These are phyloP conservation scores for Inga leiocalycina DNA, from an alignment of 306 rosid species.

Conservation along the genomic window DNA sequence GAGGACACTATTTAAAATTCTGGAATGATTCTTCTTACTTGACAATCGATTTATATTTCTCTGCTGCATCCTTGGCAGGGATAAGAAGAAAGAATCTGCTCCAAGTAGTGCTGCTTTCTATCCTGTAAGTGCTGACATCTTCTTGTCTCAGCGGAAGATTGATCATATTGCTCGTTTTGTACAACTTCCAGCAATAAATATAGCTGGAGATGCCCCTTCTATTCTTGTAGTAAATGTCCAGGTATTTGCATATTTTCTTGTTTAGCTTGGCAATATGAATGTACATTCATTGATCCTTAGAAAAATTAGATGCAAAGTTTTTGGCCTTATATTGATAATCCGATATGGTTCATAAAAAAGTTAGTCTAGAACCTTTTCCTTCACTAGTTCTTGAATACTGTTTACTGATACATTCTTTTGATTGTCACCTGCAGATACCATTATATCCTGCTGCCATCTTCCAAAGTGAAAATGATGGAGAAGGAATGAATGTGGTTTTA, in stretches of 20 bases:
- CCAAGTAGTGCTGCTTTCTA: conserved; percentile 72
- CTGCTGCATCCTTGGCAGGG: conserved; percentile 61
- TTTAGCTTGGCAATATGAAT: conserved; percentile 14
- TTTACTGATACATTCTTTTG: conserved; percentile 20
- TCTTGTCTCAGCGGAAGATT: conserved; percentile 73
- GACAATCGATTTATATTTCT: neutral
- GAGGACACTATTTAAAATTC: neutral
- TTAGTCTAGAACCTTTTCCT: neutral
- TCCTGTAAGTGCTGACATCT: conserved; percentile 86
- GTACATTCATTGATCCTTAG: conserved; percentile 20
- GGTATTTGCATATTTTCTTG: conserved; percentile 45
- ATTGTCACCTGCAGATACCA: conserved; percentile 73
- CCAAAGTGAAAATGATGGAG: conserved; percentile 93
- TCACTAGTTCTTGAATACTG: neutral
- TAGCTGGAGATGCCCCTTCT: conserved; percentile 74
- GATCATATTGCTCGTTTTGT: conserved; percentile 94
- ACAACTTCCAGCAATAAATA: conserved; percentile 73
- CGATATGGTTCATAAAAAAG: conserved; percentile 1
- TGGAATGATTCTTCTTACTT: conserved; percentile 7
- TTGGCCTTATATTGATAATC: neutral
- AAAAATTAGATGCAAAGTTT: conserved; percentile 5
- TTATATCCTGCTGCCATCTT: conserved; percentile 78
- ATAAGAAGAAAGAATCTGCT: conserved; percentile 92
- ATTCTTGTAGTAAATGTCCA: conserved; percentile 86
- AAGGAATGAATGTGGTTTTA: conserved; percentile 89